Evolutionary conservation across 371 early-diverging fungal species (phyloP).

Genomic region (Basidiobolus heterosporus): DNA sequence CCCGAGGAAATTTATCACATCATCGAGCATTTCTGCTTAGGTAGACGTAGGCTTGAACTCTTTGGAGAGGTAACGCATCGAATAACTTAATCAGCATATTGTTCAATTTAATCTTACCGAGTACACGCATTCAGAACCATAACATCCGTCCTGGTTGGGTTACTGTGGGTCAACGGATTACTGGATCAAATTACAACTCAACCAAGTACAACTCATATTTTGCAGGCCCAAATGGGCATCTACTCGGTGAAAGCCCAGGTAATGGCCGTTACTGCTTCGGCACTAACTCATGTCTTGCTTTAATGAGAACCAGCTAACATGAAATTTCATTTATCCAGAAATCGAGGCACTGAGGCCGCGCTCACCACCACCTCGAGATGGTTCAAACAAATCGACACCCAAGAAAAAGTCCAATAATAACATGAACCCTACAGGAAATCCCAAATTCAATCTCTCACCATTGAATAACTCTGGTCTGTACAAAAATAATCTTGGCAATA

Average conservation of each 20-base stretch:
- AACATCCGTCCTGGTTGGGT: slow-evolving; percentile 11
- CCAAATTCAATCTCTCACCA: no score
- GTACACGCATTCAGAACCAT: slow-evolving; percentile 3
- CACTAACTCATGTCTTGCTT: no score
- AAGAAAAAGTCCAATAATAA: neutral
- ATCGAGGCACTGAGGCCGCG: slow-evolving; percentile 10
- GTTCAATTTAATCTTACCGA: neutral
- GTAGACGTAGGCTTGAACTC: slow-evolving; percentile 16
- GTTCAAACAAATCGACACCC: neutral
- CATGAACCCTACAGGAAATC: no score
- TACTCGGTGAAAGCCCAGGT: slow-evolving; percentile 8
- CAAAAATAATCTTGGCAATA: no score
- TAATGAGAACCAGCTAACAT: no score
- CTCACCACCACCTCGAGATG: slow-evolving; percentile 10
- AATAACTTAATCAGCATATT: neutral
- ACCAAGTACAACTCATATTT: slow-evolving; percentile 7
- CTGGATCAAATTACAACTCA: slow-evolving; percentile 9
- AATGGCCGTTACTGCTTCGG: neutral
- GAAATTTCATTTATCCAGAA: slow-evolving; percentile 3
- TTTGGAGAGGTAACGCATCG: slow-evolving; percentile 19
- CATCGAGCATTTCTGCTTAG: no score
- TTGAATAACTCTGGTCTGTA: no score
- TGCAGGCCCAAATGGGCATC: slow-evolving; percentile 4
- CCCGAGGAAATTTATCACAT: slow-evolving; percentile 30
- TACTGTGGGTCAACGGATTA: slow-evolving; percentile 7